Base-by-base conservation (phyloP, 129 eudicot species). In the Scalesia atractyloides region DNA sequence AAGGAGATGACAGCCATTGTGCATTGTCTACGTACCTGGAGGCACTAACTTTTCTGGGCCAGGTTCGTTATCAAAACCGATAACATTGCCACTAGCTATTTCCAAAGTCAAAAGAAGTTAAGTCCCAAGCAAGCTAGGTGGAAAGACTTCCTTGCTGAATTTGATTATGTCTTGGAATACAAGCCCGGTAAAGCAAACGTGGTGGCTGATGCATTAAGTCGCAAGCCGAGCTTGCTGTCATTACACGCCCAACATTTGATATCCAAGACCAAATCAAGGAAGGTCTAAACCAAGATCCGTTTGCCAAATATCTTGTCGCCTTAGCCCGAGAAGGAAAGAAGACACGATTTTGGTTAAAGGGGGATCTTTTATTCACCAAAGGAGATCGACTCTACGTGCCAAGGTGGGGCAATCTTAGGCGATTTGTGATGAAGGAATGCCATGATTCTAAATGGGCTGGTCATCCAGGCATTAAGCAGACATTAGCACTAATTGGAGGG, bases 11-110 rank as follows among this genome's bases (percentile, higher is more conserved):
- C 26, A 2, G 2, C 1, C 1, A 24, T 24, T 2, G 26, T 24
- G 26, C 26, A 77, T 16, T 60, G 65, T 52, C 15, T 77, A 1
- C 9, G 67, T 5, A 43, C 20, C 2, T 77, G 63, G 26, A 24
- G 26, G 2, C 26, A 24, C 26, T 24, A 24, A 0, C 26, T 24
- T 24, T 4, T 47, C 20, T 0, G 53, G 49, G 1, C 63, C 48
- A 16, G 54, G 66, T 57, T 57, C 1, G 3, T 24, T 11, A 47
- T 13, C 0, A 3, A 59, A n/a, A 59, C n/a, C n/a, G n/a, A n/a
- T n/a, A n/a, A n/a, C n/a, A n/a, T n/a, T n/a, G n/a, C n/a, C n/a
- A n/a, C n/a, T n/a, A n/a, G n/a, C n/a, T n/a, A n/a, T n/a, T n/a
- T n/a, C n/a, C n/a, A n/a, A n/a, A n/a, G n/a, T n/a, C n/a, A n/a